Percentiles rank a stretch among this genome's conserved stretches.
Evolutionary conservation across 2,329 filamentous ascomycete species (phyloP).

Genomic region (Penicillium sp.): DNA sequence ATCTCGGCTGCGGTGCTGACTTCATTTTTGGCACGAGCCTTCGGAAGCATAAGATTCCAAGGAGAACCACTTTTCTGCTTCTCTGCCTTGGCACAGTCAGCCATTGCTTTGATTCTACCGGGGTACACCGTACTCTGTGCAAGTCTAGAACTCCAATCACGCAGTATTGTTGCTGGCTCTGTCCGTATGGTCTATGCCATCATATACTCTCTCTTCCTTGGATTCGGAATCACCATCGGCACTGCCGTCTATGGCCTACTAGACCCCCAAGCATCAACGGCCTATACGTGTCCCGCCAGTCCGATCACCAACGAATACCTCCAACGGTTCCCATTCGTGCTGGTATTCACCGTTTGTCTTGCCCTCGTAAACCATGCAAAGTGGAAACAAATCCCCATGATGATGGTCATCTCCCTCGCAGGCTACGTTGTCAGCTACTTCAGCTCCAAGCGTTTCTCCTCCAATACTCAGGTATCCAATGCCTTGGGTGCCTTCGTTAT

Average conservation of each 20-base stretch:
- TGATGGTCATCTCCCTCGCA: slow-evolving; percentile 72
- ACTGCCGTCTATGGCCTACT: slow-evolving; percentile 67
- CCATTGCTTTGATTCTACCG: slow-evolving; percentile 74
- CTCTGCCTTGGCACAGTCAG: slow-evolving; percentile 72
- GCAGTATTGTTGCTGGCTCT: slow-evolving; percentile 70
- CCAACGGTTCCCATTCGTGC: slow-evolving; percentile 73
- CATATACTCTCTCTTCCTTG: slow-evolving; percentile 73
- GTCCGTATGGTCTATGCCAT: slow-evolving; percentile 76
- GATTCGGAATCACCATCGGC: slow-evolving; percentile 73
- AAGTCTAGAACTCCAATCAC: slow-evolving; percentile 69
- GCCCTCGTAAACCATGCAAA: slow-evolving; percentile 82
- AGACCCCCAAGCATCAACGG: slow-evolving; percentile 58
- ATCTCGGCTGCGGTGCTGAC: slow-evolving; percentile 67
- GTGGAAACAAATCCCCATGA: slow-evolving; percentile 75
- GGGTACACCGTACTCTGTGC: slow-evolving; percentile 67
- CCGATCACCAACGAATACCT: slow-evolving; percentile 47
- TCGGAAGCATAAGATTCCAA: slow-evolving; percentile 63
- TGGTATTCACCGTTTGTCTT: slow-evolving; percentile 72
- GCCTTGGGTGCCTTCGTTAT: slow-evolving; percentile 77
- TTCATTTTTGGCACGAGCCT: slow-evolving; percentile 70
- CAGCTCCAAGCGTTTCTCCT: slow-evolving; percentile 66
- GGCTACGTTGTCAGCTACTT: slow-evolving; percentile 80
- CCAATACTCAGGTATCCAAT: slow-evolving; percentile 75
- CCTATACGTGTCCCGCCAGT: slow-evolving; percentile 54
- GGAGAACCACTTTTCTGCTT: slow-evolving; percentile 65